Conservation (phyloP, 129 eudicot genomes). For the Gnaphalium uliginosum region DNA sequence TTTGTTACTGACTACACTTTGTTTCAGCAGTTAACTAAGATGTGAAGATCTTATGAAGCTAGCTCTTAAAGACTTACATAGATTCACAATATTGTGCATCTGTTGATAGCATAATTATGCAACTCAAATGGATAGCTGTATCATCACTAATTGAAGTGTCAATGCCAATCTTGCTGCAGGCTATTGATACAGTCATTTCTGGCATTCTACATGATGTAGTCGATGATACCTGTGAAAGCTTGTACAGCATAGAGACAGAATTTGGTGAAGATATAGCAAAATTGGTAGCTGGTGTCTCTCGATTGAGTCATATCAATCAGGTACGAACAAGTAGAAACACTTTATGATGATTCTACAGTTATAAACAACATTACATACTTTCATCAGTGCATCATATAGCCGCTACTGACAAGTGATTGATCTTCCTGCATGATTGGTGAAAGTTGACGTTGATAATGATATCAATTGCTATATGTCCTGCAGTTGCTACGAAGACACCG, state of each 20-base stretch:
- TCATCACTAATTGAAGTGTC: conserved; percentile 4
- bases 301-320: conserved; percentile 93
- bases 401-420: conserved; percentile 1
- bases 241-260: conserved; percentile 60
- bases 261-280: conserved; percentile 85
- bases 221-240: conserved; percentile 75
- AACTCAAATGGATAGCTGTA: conserved; percentile 10
- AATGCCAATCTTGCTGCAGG: conserved; percentile 44
- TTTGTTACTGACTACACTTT: no score
- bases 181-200: conserved; percentile 85
- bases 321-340: conserved; percentile 34
- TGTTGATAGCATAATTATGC: no score
- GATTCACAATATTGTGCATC: no score
- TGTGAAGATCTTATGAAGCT: no score
- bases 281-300: conserved; percentile 89
- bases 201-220: conserved; percentile 93
- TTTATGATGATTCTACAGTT: conserved; percentile 17
- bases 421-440: conserved; percentile 22
- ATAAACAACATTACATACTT: neutral
- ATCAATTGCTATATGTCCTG: conserved; percentile 16
- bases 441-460: neutral
- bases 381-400: conserved; percentile 11
- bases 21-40: no score
- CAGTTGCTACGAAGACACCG: conserved; percentile 92
- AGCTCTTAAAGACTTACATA: no score